phyloP scores from a whole-genome alignment of 371 early-diverging fungal genomes.

The Apophysomyces trapeziformis region DNA sequence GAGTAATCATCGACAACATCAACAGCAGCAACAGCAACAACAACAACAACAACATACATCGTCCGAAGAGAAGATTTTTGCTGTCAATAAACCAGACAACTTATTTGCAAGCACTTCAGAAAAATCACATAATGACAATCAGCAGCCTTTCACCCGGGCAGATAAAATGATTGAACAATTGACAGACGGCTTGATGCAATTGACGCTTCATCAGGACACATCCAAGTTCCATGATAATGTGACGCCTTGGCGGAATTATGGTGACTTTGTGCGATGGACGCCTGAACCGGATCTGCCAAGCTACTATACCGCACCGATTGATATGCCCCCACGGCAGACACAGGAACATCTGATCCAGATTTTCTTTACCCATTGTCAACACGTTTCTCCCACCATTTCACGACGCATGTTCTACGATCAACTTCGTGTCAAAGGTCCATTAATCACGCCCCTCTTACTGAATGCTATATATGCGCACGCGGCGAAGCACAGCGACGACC shows the following conservation, averaged over 20 bases:
- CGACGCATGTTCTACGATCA: slow-evolving; percentile 51
- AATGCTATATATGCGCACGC: slow-evolving; percentile 55
- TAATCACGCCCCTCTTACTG: slow-evolving; percentile 47
- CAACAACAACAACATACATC: slow-evolving; percentile 2
- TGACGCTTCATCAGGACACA: slow-evolving; percentile 37
- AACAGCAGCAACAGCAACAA: slow-evolving; percentile 14
- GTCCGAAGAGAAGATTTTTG: slow-evolving; percentile 24
- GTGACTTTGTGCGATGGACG: slow-evolving; percentile 35
- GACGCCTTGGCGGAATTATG: slow-evolving; percentile 37
- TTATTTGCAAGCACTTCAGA: slow-evolving; percentile 30
- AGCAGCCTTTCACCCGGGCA: slow-evolving; percentile 22
- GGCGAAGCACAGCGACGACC: slow-evolving; percentile 31
- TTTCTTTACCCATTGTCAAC: slow-evolving; percentile 44
- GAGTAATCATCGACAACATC: slow-evolving; percentile 14
- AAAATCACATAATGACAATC: background rate
- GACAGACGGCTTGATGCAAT: slow-evolving; percentile 39
- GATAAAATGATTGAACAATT: slow-evolving; percentile 53
- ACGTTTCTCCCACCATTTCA: slow-evolving; percentile 37
- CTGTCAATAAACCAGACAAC: slow-evolving; percentile 27
- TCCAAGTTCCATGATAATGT: slow-evolving; percentile 25
- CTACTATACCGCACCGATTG: slow-evolving; percentile 36
- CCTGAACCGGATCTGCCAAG: slow-evolving; percentile 23
- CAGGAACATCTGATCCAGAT: slow-evolving; percentile 44
- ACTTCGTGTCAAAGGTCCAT: slow-evolving; percentile 42
- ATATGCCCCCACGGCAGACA: slow-evolving; percentile 41